phyloP scores from a whole-genome alignment of 495 filamentous ascomycete species.

The Tuber calosporum region DNA sequence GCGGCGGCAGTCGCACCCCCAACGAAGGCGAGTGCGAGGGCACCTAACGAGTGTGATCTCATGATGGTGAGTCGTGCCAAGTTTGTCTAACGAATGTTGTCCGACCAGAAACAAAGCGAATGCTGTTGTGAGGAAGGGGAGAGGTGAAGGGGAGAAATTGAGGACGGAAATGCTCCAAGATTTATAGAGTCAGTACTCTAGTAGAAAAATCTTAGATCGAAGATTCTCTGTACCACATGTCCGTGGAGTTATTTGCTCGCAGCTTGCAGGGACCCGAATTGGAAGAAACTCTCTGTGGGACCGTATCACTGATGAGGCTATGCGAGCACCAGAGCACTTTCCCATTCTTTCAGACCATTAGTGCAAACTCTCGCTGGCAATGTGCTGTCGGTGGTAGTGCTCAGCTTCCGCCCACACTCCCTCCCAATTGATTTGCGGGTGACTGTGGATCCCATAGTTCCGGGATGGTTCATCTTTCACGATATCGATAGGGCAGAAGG shows the following conservation, averaged over 20 bases:
- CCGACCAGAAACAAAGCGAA: constrained; percentile 2
- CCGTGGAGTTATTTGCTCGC: not conserved
- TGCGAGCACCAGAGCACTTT: not conserved
- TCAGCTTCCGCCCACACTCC: not conserved
- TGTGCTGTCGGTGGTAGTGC: not conserved
- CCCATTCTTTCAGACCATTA: not conserved
- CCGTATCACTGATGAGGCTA: not conserved
- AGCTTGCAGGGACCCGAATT: not conserved
- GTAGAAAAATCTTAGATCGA: not conserved
- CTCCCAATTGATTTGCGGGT: not conserved
- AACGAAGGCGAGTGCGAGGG: constrained; percentile 20
- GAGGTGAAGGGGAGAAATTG: not conserved
- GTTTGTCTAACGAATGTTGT: not conserved
- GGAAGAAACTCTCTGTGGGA: not conserved
- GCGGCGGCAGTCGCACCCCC: constrained; percentile 17
- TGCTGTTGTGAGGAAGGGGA: not conserved
- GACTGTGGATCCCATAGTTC: not conserved
- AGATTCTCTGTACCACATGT: constrained; percentile 4
- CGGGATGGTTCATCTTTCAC: not conserved
- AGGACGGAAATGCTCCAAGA: not conserved
- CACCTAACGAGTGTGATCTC: constrained; percentile 31
- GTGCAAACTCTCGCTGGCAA: not conserved
- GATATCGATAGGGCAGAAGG: not conserved
- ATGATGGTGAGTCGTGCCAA: constrained; percentile 40
- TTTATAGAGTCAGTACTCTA: not conserved